These are phyloP conservation scores for Aureobasidium sp. DNA, from an alignment of 2,329 filamentous ascomycete genomes.

Conservation along the genomic window DNA sequence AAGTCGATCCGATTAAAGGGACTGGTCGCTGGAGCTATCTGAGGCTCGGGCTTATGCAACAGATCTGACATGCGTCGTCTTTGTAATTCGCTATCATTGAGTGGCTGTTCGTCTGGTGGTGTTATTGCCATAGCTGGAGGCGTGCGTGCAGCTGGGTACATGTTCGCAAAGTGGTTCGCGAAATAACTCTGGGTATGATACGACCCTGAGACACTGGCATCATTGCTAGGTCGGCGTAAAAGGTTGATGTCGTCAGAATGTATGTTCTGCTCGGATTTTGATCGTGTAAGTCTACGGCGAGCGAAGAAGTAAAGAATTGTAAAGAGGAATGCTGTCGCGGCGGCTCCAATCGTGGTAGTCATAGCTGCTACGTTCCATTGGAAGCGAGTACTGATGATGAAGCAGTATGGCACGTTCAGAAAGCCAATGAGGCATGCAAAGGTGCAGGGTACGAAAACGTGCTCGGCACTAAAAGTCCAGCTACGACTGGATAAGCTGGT, in stretches of 20 bases:
- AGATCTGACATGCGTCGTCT: slow-evolving; percentile 46
- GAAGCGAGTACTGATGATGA: slow-evolving; percentile 36
- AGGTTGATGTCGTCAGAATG: slow-evolving; percentile 17
- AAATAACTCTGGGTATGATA: slow-evolving; percentile 36
- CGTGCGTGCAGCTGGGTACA: slow-evolving; percentile 35
- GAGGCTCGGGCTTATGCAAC: slow-evolving; percentile 23
- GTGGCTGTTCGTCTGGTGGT: slow-evolving; percentile 24
- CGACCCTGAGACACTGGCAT: slow-evolving; percentile 6
- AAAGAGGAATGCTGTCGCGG: slow-evolving; percentile 37
- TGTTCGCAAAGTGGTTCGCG: slow-evolving; percentile 40
- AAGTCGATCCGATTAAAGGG: slow-evolving; percentile 19
- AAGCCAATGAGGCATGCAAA: slow-evolving; percentile 41
- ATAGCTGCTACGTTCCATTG: slow-evolving; percentile 39
- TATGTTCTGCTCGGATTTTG: slow-evolving; percentile 25
- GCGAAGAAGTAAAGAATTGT: slow-evolving; percentile 36
- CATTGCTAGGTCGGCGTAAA: slow-evolving; percentile 14
- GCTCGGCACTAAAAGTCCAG: slow-evolving; percentile 41
- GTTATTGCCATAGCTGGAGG: slow-evolving; percentile 17
- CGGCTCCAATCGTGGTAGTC: slow-evolving; percentile 35
- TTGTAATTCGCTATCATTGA: slow-evolving; percentile 44
- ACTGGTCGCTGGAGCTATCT: background rate
- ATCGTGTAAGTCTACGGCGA: slow-evolving; percentile 24
- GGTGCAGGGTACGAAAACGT: slow-evolving; percentile 40
- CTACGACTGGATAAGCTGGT: slow-evolving; percentile 40
- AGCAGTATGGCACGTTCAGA: slow-evolving; percentile 43